These are phyloP conservation scores for Fragaria vesca DNA, from an alignment of 306 rosid species.

Conservation along the genomic window DNA sequence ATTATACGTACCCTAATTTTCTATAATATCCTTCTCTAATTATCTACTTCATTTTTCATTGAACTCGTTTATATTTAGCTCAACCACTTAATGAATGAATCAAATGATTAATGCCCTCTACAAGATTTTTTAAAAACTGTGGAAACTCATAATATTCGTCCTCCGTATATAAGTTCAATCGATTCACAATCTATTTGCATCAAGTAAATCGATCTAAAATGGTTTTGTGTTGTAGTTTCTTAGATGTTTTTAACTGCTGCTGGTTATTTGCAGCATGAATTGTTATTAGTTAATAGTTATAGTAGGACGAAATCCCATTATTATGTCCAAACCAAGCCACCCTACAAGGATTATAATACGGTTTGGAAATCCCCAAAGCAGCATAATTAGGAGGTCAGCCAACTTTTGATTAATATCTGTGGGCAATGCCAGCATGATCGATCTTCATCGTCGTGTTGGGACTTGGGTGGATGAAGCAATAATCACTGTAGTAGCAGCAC, in stretches of 20 bases:
- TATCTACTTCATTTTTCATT: not conserved
- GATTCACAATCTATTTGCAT: not conserved
- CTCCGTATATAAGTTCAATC: not conserved
- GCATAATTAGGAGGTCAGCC: slow-evolving; percentile 12
- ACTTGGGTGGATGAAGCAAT: slow-evolving; percentile 26
- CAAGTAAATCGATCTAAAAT: not conserved
- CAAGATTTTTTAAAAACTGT: not conserved
- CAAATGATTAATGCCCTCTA: not conserved
- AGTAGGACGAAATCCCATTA: not conserved
- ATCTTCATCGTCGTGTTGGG: not conserved
- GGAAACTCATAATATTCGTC: not conserved
- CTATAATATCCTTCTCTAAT: not conserved
- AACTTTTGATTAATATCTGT: not conserved
- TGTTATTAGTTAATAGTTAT: not conserved
- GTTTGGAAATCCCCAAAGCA: not conserved
- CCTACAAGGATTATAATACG: not conserved
- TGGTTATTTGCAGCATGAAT: not conserved
- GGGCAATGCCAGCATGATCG: slow-evolving; percentile 7
- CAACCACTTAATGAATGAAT: not conserved
- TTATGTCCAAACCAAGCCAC: not conserved
- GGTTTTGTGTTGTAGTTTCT: too few species aligned
- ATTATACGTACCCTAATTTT: slow-evolving; percentile 1
- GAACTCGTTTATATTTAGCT: not conserved
- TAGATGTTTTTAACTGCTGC: not conserved
- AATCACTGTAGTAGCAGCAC: not conserved